Evolutionary conservation across 1,284 basidiomycete genomes (phyloP), one percentile per base, ranked within the genome.

Genomic region (Dichomitus squalens): DNA sequence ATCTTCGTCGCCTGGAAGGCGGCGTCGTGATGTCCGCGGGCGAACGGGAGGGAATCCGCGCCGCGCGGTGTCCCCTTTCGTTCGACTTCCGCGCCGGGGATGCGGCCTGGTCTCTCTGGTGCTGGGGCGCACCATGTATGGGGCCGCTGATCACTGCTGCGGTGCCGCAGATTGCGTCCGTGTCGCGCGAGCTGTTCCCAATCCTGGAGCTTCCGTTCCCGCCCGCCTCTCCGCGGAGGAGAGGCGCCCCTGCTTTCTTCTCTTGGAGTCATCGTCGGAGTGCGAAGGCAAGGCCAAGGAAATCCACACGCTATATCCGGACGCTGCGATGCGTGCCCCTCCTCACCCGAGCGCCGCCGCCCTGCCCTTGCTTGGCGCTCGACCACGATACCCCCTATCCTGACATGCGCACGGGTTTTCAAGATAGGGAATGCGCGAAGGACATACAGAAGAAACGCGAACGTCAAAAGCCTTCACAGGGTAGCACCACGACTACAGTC

Each of bases 1-100:
- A 58, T 63, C 36, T 63, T 63, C 49, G 61, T 63, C 11, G 61
- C 61, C 40, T 63, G 61, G 61, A 63, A 63, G 52, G 61, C 61
- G 52, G 61, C 61, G 47, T 58, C 33, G n/a, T 25, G 29, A 29
- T 44, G 29, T 23, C 27, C 41, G 16, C 41, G 44, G 31, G 44
- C 4, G 44, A 18, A 6, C 18, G 12, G 29, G 20, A 33, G 29
- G 31, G 44, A 31, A 27, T 12, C n/a, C 44, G n/a, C n/a, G 27
- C 3, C 20, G 18, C 29, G 41, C 25, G 41, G 16, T 27, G n/a
- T 43, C 25, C 14, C 49, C 12, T 18, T 40, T 47, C 46, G 18
- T 57, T 33, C 44, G 36, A 40, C 39, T 52, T 49, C 34, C 34
- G 21, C 48, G 36, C 38, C 48, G 12, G 31, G 31, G 12, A n/a